Base-by-base conservation (phyloP, 148 eudicot species). In the Fagopyrum tataricum region DNA sequence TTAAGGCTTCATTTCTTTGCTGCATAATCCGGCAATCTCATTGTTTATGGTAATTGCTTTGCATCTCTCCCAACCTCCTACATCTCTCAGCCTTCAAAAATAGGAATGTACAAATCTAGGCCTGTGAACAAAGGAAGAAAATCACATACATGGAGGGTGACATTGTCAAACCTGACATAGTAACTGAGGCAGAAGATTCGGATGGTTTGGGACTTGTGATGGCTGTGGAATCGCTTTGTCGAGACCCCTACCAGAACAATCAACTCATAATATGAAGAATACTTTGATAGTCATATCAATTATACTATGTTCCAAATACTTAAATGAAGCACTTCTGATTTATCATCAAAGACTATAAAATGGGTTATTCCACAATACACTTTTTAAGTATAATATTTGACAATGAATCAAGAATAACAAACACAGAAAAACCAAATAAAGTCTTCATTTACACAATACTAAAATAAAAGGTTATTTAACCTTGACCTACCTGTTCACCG, bases 91-190 rank as follows among this genome's bases (percentile, higher is more conserved):
- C n/a, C n/a, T n/a, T n/a, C n/a, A n/a, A n/a, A n/a, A n/a, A n/a
- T n/a, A n/a, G n/a, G n/a, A n/a, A 24, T 24, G 6, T 59, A 59
- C 9, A 55, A 55, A 59, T 23, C 15, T 23, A 37, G 69, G 14
- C 42, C 37, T 37, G 69, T 31, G 20, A 64, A 15, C 15, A 24
- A 66, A 51, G 56, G 48, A 24, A 39, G 31, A 9, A 66, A 49
- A 6, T 49, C 82, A 64, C 69, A 44, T 88, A 93, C 98, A 86
- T 93, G 98, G 48, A 88, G 87, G 31, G 98, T 88, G 56, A 85
- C 88, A 81, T 87, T 90, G 82, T 88, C n/a, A 93, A 70, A 93
- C 96, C 85, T 93, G 98, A 82, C 98, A 93, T 84, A 89, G 72
- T 81, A 93, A 74, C 75, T 93, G 96, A 79, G 93, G 79, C 4